Base-by-base conservation (phyloP, 768 basidiomycete species). In the Phanerochaete sordida region DNA sequence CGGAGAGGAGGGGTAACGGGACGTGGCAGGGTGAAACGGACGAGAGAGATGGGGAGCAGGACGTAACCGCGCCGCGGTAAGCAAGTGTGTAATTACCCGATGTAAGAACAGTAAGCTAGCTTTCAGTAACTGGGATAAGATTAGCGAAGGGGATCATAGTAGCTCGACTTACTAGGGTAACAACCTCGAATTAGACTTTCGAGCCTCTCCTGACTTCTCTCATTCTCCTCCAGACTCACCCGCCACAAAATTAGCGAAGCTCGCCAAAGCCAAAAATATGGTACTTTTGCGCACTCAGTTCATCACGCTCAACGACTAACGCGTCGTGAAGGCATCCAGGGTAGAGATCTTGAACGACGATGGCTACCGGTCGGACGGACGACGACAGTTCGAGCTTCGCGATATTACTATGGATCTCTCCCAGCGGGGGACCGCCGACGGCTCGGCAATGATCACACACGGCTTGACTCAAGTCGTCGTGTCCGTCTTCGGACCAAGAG, bases 301-400 rank as follows among this genome's bases (percentile, higher is more conserved):
- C 15, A n/a, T 21, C 13, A 55, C 39, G 16, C 23, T 46, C 53
- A 23, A n/a, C 21, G 7, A 16, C 19, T 43, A 9, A 43, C 19
- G 4, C 39, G 7, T 19, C 11, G 31, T 30, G 15, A 24, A 83
- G 82, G 75, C 75, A 57, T 83, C 80, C 46, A 72, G 81, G 57
- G 72, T 90, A 46, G 92, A 93, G 71, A 87, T 92, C 26, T 81
- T 93, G 61, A 93, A 93, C 70, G 86, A 90, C 50, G 91, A 87
- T 43, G 90, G 88, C 47, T 91, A 91, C 68, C 91, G 96, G 62
- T 93, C 93, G 27, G 96, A 98, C 73, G 93, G 92, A 47, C 83
- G 96, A 48, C 81, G 89, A n/a, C 95, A 95, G 60, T 92, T 88
- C 74, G 96, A 98, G 71, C 79, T 98, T 31, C 87, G 96, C 53